These are phyloP conservation scores for Pterulicium gracile DNA, from an alignment of 1,284 basidiomycete genomes.

Conservation along the genomic window DNA sequence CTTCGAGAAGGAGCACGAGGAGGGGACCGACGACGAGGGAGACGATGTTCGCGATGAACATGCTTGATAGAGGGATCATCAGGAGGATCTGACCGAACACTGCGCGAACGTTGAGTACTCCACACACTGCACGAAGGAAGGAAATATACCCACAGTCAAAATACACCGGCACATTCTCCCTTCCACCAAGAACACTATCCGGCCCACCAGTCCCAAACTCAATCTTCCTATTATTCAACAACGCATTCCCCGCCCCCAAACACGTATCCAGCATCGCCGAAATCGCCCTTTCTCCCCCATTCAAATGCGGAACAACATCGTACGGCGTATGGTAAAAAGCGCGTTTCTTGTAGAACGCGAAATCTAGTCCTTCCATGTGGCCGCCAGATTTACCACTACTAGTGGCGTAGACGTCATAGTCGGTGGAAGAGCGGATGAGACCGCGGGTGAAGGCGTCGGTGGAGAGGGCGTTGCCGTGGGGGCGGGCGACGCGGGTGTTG, in stretches of 20 bases:
- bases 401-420: slow-evolving; percentile 52
- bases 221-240: slow-evolving; percentile 31
- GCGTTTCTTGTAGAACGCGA: slow-evolving; percentile 63
- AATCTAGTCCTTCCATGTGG: slow-evolving; percentile 55
- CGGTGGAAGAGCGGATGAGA: slow-evolving; percentile 53
- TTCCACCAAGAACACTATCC: slow-evolving; percentile 10
- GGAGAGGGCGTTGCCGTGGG: slow-evolving; percentile 57
- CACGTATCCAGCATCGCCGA: slow-evolving; percentile 70
- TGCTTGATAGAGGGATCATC: slow-evolving; percentile 36
- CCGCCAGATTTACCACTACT: slow-evolving; percentile 11
- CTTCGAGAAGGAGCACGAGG: slow-evolving; percentile 32
- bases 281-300: slow-evolving; percentile 41
- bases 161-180: slow-evolving; percentile 40
- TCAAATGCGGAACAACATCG: slow-evolving; percentile 45
- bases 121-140: neutral
- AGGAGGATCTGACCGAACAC: slow-evolving; percentile 51
- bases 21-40: slow-evolving; percentile 53
- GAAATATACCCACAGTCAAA: slow-evolving; percentile 50
- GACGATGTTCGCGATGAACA: slow-evolving; percentile 48
- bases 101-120: slow-evolving; percentile 18
- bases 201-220: slow-evolving; percentile 5
- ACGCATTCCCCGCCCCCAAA: slow-evolving; percentile 37
- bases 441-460: slow-evolving; percentile 55
- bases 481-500: slow-evolving; percentile 36
- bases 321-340: slow-evolving; percentile 63